Evolutionary conservation across 345 rosid species (phyloP).

Genomic region (Nephelium lappaceum): DNA sequence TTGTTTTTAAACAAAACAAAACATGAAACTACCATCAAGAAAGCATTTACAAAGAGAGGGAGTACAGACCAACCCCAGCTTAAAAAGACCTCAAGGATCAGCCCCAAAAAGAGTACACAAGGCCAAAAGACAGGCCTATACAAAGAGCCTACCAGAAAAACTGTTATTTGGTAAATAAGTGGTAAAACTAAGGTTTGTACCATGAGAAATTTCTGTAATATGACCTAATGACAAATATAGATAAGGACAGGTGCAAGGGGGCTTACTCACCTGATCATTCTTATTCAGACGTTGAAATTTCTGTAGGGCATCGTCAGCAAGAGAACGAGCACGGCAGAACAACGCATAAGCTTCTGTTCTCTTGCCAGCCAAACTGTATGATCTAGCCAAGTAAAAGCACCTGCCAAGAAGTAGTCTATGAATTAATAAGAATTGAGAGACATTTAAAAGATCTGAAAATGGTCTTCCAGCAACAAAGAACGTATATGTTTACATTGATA

Average conservation of each 20-base stretch:
- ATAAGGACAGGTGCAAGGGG: neutral
- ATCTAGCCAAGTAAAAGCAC: conserved; percentile 91
- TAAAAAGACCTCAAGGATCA: neutral
- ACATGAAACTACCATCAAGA: neutral
- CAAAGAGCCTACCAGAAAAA: neutral
- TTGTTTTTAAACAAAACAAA: neutral
- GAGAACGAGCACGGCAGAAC: conserved; percentile 72
- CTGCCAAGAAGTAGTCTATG: conserved; percentile 44
- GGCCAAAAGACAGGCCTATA: neutral
- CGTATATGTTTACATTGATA: neutral
- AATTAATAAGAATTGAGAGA: conserved; percentile 5
- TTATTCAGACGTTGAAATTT: conserved; percentile 43
- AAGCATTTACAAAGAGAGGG: too few relatives aligned
- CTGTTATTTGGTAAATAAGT: neutral
- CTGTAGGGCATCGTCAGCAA: conserved; percentile 69
- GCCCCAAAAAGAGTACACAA: neutral
- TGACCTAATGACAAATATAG: neutral
- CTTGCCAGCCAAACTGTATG: conserved; percentile 92
- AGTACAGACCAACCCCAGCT: neutral
- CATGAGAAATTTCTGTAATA: neutral
- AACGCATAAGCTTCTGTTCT: conserved; percentile 85
- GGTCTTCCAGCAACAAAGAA: neutral
- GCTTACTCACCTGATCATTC: conserved; percentile 55
- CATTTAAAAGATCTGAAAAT: neutral
- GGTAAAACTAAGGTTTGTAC: neutral